Conservation (phyloP, 805 yeast species). For the Cyberlindnera saturnus region DNA sequence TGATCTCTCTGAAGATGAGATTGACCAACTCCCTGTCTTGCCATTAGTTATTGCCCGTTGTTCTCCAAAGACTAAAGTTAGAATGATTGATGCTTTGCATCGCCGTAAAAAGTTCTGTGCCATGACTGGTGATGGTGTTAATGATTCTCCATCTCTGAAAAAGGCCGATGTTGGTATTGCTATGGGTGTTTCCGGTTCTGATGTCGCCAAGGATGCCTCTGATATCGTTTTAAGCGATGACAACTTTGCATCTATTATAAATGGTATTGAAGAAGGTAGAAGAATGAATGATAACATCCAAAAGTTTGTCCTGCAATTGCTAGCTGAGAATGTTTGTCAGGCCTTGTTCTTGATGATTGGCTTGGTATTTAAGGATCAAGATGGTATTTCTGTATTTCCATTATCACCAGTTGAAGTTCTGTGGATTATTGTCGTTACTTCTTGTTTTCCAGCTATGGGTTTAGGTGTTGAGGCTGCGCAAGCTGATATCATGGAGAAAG, state of each 20-base stretch:
- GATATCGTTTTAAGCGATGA: conserved; percentile 74
- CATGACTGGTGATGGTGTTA: conserved; percentile 83
- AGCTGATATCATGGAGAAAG: conserved; percentile 55
- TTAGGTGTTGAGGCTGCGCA: conserved; percentile 63
- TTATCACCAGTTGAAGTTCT: conserved; percentile 74
- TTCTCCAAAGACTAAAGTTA: conserved; percentile 76
- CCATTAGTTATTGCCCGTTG: conserved; percentile 79
- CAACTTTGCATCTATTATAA: conserved; percentile 72
- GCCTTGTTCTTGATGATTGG: conserved; percentile 67
- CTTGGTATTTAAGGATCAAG: conserved; percentile 57
- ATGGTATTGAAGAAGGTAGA: conserved; percentile 77
- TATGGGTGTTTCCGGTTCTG: conserved; percentile 77
- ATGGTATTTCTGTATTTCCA: conserved; percentile 72
- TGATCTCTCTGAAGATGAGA: conserved; percentile 48
- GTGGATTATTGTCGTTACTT: conserved; percentile 74
- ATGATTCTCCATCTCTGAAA: conserved; percentile 73
- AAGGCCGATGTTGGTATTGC: conserved; percentile 79
- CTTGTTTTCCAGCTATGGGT: conserved; percentile 84
- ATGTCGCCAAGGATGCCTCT: conserved; percentile 80
- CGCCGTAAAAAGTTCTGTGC: conserved; percentile 60
- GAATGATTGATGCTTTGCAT: conserved; percentile 74
- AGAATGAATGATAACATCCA: conserved; percentile 75
- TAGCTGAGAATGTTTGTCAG: conserved; percentile 70
- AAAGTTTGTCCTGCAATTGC: conserved; percentile 67
- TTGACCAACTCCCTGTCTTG: conserved; percentile 58